Percentiles rank a stretch among this genome's conserved stretches.
These are phyloP conservation scores for Penicillium cosmopolitanum DNA, from an alignment of 495 filamentous ascomycete genomes.

Conservation along the genomic window DNA sequence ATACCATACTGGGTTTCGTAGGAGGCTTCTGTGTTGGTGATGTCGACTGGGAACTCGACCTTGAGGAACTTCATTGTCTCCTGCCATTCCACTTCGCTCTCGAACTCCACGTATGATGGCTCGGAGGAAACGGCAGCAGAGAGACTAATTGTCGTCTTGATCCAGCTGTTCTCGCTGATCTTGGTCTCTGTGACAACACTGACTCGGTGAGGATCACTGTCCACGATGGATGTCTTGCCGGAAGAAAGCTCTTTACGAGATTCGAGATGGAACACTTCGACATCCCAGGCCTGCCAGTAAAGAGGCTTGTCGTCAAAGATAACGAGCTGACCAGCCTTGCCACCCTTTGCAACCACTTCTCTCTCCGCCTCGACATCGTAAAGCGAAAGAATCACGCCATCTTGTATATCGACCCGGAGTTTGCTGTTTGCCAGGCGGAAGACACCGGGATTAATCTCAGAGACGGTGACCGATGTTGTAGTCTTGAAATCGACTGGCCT, in stretches of 20 bases:
- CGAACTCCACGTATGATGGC: conserved; percentile 75
- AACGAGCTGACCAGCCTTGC: conserved; percentile 87
- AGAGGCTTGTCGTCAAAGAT: conserved; percentile 98
- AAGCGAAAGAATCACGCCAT: conserved; percentile 80
- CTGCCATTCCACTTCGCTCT: conserved; percentile 86
- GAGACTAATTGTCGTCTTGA: conserved; percentile 85
- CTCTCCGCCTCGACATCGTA: conserved; percentile 70
- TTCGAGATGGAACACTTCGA: conserved; percentile 93
- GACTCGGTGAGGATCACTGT: conserved; percentile 73
- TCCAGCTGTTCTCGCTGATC: conserved; percentile 85
- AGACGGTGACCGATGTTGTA: conserved; percentile 59
- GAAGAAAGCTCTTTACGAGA: conserved; percentile 75
- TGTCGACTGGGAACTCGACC: conserved; percentile 95
- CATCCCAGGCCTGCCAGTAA: conserved; percentile 99
- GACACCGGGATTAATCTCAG: conserved; percentile 65
- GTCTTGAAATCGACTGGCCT: conserved; percentile 49
- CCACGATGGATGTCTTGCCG: conserved; percentile 68
- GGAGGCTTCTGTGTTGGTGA: conserved; percentile 89
- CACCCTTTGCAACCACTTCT: conserved; percentile 77
- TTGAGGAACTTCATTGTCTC: conserved; percentile 98
- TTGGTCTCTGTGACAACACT: conserved; percentile 78
- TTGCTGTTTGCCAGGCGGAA: conserved; percentile 80
- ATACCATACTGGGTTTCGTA: conserved; percentile 96
- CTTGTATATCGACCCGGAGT: conserved; percentile 69
- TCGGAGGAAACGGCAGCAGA: conserved; percentile 64